Conservation (phyloP, 371 early-diverging fungal species). For the Entomophthora muscae region DNA sequence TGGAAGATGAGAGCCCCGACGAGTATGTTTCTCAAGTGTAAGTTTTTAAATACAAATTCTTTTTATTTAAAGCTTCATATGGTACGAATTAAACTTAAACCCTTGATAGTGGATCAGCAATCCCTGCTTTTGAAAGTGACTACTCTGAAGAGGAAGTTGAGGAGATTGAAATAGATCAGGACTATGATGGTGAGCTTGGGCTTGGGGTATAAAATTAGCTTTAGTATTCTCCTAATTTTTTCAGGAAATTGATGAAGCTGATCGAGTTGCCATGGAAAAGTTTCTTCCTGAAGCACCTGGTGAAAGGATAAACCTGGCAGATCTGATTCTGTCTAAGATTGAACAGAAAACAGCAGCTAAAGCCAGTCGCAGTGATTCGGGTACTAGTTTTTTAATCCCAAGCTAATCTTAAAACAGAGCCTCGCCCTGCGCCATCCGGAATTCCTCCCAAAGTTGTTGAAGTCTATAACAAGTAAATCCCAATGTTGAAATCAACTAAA, state of each 20-base stretch:
- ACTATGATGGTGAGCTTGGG: conserved; percentile 20
- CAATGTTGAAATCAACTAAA: background rate
- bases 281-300: conserved; percentile 71
- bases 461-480: conserved; percentile 73
- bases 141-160: conserved; percentile 25
- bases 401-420: background rate
- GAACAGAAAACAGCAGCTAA: conserved; percentile 24
- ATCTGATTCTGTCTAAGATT: conserved; percentile 88
- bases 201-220: conserved; percentile 20
- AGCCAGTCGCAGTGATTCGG: background rate
- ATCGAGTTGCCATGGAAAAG: conserved; percentile 60
- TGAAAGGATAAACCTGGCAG: conserved; percentile 63
- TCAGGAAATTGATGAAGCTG: conserved; percentile 51
- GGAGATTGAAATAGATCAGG: conserved; percentile 30
- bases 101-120: conserved; percentile 9
- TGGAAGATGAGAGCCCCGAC: conserved; percentile 14
- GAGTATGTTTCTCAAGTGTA: conserved; percentile 12
- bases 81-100: conserved; percentile 13
- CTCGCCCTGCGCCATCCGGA: conserved; percentile 26
- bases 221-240: too few species aligned
- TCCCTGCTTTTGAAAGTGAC: conserved; percentile 11
- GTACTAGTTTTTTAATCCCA: background rate
- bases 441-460: conserved; percentile 82
- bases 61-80: conserved; percentile 5
- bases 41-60: conserved; percentile 7